Conservation (phyloP, 371 early-diverging fungal species). For the Mucor racemosus region DNA sequence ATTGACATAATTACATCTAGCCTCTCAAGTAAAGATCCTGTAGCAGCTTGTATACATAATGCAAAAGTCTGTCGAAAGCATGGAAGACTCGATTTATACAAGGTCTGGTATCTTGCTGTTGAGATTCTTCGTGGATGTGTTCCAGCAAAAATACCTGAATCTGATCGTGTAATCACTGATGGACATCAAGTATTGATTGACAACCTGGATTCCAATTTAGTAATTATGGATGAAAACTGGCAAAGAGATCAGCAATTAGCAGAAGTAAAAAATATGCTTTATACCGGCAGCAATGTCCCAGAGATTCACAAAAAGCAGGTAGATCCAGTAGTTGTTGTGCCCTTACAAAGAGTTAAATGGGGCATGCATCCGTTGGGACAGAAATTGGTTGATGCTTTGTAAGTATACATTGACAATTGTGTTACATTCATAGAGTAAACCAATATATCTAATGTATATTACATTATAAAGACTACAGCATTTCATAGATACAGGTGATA, state of each 20-base stretch:
- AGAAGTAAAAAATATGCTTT: constrained; percentile 24
- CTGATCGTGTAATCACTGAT: constrained; percentile 23
- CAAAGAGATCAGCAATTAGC: constrained; percentile 31
- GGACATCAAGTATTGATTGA: constrained; percentile 22
- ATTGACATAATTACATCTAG: constrained; percentile 17
- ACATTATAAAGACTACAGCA: constrained; percentile 57
- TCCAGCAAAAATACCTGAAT: constrained; percentile 34
- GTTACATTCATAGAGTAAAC: neutral
- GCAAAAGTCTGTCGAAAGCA: constrained; percentile 57
- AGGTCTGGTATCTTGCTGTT: constrained; percentile 76
- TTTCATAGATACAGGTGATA: constrained; percentile 73
- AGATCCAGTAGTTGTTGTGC: neutral
- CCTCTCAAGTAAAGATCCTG: constrained; percentile 58
- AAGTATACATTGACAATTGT: constrained; percentile 30
- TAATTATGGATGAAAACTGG: constrained; percentile 19
- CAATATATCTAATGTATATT: neutral
- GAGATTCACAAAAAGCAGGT: neutral
- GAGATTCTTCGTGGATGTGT: constrained; percentile 62
- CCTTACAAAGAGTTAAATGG: constrained; percentile 61
- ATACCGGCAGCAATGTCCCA: neutral
- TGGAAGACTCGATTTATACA: constrained; percentile 61
- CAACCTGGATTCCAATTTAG: constrained; percentile 7
- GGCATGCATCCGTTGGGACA: constrained; percentile 77
- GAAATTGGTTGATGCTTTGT: constrained; percentile 64
- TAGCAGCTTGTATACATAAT: constrained; percentile 66